Evolutionary conservation across 345 rosid species (phyloP).

Genomic region (Eucalyptus decipiens): DNA sequence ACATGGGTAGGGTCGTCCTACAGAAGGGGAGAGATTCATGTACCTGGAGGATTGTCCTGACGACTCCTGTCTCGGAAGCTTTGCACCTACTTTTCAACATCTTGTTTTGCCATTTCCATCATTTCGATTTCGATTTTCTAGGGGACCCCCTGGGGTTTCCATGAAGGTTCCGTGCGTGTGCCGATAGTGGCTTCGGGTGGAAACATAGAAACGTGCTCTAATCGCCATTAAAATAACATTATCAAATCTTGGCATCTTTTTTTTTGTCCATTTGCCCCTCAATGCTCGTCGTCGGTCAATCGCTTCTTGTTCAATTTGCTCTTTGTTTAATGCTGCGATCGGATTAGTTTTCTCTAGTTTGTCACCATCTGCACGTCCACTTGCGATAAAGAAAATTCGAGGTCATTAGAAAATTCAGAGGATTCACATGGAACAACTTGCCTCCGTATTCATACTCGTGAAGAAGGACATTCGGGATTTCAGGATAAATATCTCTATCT

Average conservation of each 20-base stretch:
- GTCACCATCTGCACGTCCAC: background rate
- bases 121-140: background rate
- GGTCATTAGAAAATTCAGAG: background rate
- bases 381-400: background rate
- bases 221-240: background rate
- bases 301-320: background rate
- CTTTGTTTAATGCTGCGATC: background rate
- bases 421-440: background rate
- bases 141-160: background rate
- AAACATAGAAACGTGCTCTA: background rate
- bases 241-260: background rate
- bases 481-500: background rate
- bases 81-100: background rate
- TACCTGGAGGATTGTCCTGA: background rate
- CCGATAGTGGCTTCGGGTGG: background rate
- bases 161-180: background rate
- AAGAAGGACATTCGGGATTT: background rate
- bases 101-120: background rate
- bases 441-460: background rate
- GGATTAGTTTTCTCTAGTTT: background rate
- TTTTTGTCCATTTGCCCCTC: background rate
- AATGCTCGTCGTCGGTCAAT: background rate
- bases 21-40: background rate
- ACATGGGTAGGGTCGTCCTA: too few relatives aligned
- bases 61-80: background rate